Conservation (phyloP, 2,329 filamentous ascomycete species). For the Fusarium fujikuroi region DNA sequence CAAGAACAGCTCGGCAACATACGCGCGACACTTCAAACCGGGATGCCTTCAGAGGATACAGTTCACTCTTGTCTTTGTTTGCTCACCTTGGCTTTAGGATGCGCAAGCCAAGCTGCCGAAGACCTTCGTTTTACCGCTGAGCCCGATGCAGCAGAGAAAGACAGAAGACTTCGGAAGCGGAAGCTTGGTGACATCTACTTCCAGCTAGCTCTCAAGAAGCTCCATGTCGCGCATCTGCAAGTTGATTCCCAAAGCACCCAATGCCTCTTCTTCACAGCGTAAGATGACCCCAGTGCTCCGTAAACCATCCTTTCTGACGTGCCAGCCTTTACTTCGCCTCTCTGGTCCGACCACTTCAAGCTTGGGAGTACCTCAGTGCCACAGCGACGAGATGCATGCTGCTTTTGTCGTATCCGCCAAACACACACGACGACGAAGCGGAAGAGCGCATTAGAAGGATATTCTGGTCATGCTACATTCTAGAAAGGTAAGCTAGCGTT, state of each 20-base stretch:
- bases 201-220: slow-evolving; percentile 57
- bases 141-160: slow-evolving; percentile 43
- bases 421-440: slow-evolving; percentile 51
- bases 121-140: slow-evolving; percentile 39
- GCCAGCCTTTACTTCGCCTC: slow-evolving; percentile 60
- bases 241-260: slow-evolving; percentile 59
- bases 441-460: slow-evolving; percentile 61
- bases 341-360: slow-evolving; percentile 60
- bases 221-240: slow-evolving; percentile 59
- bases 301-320: neutral
- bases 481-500: slow-evolving; percentile 55
- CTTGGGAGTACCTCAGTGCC: slow-evolving; percentile 62
- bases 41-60: slow-evolving; percentile 51
- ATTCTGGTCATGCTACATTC: slow-evolving; percentile 66
- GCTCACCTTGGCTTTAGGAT: slow-evolving; percentile 60
- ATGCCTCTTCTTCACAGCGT: slow-evolving; percentile 63
- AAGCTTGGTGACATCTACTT: slow-evolving; percentile 57
- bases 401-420: slow-evolving; percentile 56
- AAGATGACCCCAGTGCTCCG: slow-evolving; percentile 9
- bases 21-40: slow-evolving; percentile 47
- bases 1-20: slow-evolving; percentile 50
- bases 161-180: slow-evolving; percentile 47
- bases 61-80: slow-evolving; percentile 56
- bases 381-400: slow-evolving; percentile 62
- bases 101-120: slow-evolving; percentile 54